A percentile compares a stretch with the other conserved stretches of the same genome.
Conservation (phyloP, 257 asterid genomes). For the Coffea eugenioides region DNA sequence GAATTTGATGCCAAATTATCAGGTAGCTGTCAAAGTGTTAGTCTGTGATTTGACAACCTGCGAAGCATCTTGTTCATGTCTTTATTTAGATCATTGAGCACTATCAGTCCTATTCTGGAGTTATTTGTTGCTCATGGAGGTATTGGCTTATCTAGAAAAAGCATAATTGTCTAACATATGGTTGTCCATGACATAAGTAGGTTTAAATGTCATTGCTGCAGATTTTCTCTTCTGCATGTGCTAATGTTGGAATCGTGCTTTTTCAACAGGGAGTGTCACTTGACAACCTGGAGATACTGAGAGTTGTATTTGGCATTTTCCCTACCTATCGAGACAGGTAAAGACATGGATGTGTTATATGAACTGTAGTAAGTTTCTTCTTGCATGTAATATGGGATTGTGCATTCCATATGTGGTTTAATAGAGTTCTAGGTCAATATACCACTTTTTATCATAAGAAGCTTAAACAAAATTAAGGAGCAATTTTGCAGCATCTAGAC, state of each 20-base stretch:
- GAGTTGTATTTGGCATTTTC: conserved; percentile 87
- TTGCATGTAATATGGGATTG: not conserved
- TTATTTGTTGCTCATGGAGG: not conserved
- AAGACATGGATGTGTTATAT: conserved; percentile 3
- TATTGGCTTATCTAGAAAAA: not conserved
- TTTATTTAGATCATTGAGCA: not conserved
- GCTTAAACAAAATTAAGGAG: too few relatives aligned
- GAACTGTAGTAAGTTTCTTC: not conserved
- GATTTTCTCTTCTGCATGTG: not conserved
- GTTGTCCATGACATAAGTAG: not conserved
- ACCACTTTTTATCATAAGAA: not conserved
- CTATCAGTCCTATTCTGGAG: not conserved
- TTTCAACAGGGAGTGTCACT: conserved; percentile 57
- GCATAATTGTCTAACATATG: not conserved
- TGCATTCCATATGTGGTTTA: not conserved
- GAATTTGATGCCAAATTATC: conserved; percentile 93
- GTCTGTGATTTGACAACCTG: not conserved
- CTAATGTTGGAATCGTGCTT: not conserved
- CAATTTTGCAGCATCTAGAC: not conserved
- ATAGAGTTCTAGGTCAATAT: not conserved
- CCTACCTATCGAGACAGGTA: conserved; percentile 96
- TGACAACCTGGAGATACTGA: conserved; percentile 64
- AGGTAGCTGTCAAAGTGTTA: conserved; percentile 38
- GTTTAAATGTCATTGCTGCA: not conserved
- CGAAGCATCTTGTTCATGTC: not conserved